Base-by-base conservation (phyloP, 2,329 filamentous ascomycete species). In the Lizonia empirigonia region DNA sequence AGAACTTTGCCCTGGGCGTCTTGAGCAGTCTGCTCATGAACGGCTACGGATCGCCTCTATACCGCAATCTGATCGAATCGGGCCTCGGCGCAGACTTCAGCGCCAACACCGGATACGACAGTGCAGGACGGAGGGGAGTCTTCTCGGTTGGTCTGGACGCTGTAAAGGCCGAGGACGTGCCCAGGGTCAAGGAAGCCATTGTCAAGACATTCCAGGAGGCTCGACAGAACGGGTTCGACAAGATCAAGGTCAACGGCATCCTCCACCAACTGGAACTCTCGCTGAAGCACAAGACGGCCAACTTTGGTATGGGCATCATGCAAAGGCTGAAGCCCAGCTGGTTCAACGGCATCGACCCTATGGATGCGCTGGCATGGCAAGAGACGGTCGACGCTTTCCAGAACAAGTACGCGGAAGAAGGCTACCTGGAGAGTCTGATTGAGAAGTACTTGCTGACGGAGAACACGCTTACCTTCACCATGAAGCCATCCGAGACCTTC, bases 311-410 rank as follows among this genome's bases (percentile, higher is more conserved):
- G 81, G 87, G 87, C 15, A 83, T 97, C 44, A 85, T 99, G 74
- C 90, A 96, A 63, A 85, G 93, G 33, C 81, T 97, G 7, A 90
- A 96, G 69, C 88, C 91, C 2, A 87, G 89, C 52, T 99, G 94
- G 94, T 97, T 99, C 75, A 95, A 94, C 50, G 94, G 93, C 5
- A 86, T 91, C 3, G 90, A 97, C 70, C 93, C 94, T 0, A 95
- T 97, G 74, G 87, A 96, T 59, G 87, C 90, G 10, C 78, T 99
- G 27, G 88, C 91, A 2, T 97, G 92, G 91, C 94, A 96, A 63
- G 88, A 94, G 34, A 91, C 90, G 0, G 86, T 97, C 3, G 79
- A 86, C 20, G 85, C 86, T 5, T 99, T 99, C 75, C 88, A 96
- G 74, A 76, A 81, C 1, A 84, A 86, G 64, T 87, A 93, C 60